Percentiles rank a stretch among this genome's conserved stretches.
phyloP scores from a whole-genome alignment of 2,329 filamentous ascomycete genomes.

The Raffaelea ambrosiae region DNA sequence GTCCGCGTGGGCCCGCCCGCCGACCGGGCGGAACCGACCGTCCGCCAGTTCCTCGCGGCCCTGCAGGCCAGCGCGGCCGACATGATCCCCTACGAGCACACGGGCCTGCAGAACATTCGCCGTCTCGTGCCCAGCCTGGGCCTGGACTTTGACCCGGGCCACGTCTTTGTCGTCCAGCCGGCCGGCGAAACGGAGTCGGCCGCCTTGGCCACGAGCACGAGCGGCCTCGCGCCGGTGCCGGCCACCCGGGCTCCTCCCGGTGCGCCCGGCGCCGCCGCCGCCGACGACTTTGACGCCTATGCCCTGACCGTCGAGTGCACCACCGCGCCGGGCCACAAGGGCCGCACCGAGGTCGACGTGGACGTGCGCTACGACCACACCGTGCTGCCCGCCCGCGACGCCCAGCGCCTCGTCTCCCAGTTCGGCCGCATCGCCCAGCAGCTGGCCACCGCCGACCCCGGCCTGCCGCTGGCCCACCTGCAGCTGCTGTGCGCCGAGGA shows the following conservation, averaged over 20 bases:
- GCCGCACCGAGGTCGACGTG: background rate
- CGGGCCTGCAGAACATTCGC: conserved; percentile 52
- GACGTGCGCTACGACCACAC: background rate
- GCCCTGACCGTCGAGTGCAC: background rate
- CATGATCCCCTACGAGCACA: conserved; percentile 54
- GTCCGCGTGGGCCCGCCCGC: conserved; percentile 36
- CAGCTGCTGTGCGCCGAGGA: background rate
- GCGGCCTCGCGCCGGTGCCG: too few species aligned
- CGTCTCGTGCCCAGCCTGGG: background rate
- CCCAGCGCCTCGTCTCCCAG: background rate
- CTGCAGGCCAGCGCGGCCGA: conserved; percentile 11
- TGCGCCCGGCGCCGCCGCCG: background rate
- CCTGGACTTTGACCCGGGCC: background rate
- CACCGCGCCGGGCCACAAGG: background rate
- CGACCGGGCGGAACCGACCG: conserved; percentile 23
- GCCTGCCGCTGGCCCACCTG: background rate
- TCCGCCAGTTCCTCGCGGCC: conserved; percentile 33
- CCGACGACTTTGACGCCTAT: background rate
- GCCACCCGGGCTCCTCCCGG: background rate
- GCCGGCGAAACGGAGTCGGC: background rate
- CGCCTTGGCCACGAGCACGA: background rate
- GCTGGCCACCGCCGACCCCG: background rate
- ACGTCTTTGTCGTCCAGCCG: background rate
- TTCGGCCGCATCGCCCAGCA: background rate
- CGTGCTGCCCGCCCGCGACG: background rate